phyloP scores from a whole-genome alignment of 768 basidiomycete species.

The Boletus patriciae region DNA sequence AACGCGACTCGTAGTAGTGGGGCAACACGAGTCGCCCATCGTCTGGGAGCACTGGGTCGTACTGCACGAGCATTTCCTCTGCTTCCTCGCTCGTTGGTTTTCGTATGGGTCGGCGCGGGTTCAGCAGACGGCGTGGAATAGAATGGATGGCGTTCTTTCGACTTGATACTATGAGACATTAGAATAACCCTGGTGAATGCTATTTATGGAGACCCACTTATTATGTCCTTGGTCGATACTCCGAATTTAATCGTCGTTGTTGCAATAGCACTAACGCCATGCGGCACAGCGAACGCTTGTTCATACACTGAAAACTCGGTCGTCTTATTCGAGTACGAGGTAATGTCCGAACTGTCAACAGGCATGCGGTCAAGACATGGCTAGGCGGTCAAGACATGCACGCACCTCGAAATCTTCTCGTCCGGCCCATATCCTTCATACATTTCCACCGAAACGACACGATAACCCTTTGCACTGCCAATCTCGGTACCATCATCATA shows the following conservation, averaged over 20 bases:
- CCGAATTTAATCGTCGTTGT: slow-evolving; percentile 87
- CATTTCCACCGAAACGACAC: slow-evolving; percentile 81
- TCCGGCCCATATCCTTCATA: slow-evolving; percentile 75
- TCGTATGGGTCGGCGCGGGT: slow-evolving; percentile 79
- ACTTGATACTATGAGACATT: slow-evolving; percentile 63
- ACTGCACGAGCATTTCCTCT: slow-evolving; percentile 84
- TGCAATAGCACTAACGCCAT: slow-evolving; percentile 65
- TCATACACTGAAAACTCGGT: slow-evolving; percentile 59
- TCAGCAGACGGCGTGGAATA: slow-evolving; percentile 68
- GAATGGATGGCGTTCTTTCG: slow-evolving; percentile 70
- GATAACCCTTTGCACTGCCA: slow-evolving; percentile 61
- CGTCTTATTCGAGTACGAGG: slow-evolving; percentile 55
- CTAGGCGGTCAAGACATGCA: slow-evolving; percentile 28
- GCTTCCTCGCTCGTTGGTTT: slow-evolving; percentile 75
- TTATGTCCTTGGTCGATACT: slow-evolving; percentile 81
- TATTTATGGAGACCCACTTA: slow-evolving; percentile 53
- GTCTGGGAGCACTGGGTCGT: slow-evolving; percentile 75
- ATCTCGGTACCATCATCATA: slow-evolving; percentile 59
- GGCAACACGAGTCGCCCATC: slow-evolving; percentile 62
- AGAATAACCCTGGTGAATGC: background rate
- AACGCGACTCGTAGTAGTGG: slow-evolving; percentile 44
- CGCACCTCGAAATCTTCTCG: slow-evolving; percentile 72
- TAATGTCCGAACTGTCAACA: slow-evolving; percentile 48
- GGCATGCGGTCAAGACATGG: too few species aligned
- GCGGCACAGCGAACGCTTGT: slow-evolving; percentile 68